Base-by-base conservation (phyloP, 2,329 filamentous ascomycete species). In the Bipolaris zeicola region DNA sequence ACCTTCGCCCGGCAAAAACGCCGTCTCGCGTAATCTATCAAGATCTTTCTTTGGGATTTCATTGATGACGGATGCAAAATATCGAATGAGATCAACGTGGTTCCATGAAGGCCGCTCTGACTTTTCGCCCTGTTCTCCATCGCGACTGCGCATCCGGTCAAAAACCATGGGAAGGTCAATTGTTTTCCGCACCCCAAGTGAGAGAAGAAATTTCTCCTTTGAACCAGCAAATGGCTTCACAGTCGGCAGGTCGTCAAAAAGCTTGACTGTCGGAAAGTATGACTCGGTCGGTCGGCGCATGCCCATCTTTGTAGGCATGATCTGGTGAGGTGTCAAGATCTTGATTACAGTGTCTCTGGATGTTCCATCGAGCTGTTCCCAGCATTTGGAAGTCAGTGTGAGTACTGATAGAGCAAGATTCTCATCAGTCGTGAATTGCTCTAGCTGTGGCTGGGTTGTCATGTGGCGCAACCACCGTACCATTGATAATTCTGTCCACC, bases 141-240 rank as follows among this genome's bases (percentile, higher is more conserved):
- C 81, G 14, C 84, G 82, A 49, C 84, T 87, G 64, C 97, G 83
- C 41, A 99, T 83, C 42, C 94, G 85, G 22, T 90, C 89, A 68
- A 99, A 98, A 28, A 99, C 96, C 28, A 96, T 94, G 31, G 92
- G 92, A 1, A 99, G 80, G 65, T 99, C 95, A 18, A 99, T 88
- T 0, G 95, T 99, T 79, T 98, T 98, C 57, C 95, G 87, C 24
- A 99, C 93, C 3, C 95, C 94, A 31, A 99, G 81, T 1, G 90
- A 85, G 2, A 84, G 79, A 41, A 99, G 77, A 60, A 99, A 91
- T 73, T 96, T 97, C 43, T 98, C 94, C 72, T 97, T 98, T 11
- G 97, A 85, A 31, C 87, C 86, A 38, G 89, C 62, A 45, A 75
- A 87, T 41, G 93, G 87, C 11, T 88, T 85, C 1, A 98, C 87